phyloP scores from a whole-genome alignment of 257 asterid species.

The Cynanchum wilfordii region DNA sequence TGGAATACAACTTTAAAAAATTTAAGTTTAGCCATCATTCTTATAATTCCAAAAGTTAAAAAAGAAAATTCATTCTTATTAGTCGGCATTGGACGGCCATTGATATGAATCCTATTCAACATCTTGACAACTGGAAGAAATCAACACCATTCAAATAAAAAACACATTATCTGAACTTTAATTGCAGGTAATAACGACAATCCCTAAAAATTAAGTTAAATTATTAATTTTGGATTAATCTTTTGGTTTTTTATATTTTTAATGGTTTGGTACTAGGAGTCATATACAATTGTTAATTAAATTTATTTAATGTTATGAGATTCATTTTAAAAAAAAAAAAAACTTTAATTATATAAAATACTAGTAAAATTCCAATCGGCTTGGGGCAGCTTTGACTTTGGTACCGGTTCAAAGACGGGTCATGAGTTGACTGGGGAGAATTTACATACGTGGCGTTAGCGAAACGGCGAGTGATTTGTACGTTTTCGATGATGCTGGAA shows the following conservation, averaged over 20 bases:
- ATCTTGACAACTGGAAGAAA: not conserved
- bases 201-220: too few species aligned
- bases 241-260: too few species aligned
- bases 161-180: too few species aligned
- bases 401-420: not conserved
- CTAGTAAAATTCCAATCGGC: not conserved
- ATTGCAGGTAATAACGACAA: too few species aligned
- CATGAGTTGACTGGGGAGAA: conserved; percentile 1
- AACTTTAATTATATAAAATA: too few species aligned
- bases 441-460: conserved; percentile 9
- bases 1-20: too few species aligned
- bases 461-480: conserved; percentile 5
- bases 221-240: too few species aligned
- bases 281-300: too few species aligned
- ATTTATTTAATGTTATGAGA: too few species aligned
- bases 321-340: too few species aligned
- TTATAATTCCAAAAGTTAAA: not conserved
- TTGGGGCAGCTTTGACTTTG: not conserved
- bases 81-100: not conserved
- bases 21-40: too few species aligned
- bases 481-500: not conserved
- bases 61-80: not conserved
- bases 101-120: not conserved
- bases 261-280: too few species aligned
- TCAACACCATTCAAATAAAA: not conserved